Conservation (phyloP, 768 basidiomycete genomes). For the Mycena pura region DNA sequence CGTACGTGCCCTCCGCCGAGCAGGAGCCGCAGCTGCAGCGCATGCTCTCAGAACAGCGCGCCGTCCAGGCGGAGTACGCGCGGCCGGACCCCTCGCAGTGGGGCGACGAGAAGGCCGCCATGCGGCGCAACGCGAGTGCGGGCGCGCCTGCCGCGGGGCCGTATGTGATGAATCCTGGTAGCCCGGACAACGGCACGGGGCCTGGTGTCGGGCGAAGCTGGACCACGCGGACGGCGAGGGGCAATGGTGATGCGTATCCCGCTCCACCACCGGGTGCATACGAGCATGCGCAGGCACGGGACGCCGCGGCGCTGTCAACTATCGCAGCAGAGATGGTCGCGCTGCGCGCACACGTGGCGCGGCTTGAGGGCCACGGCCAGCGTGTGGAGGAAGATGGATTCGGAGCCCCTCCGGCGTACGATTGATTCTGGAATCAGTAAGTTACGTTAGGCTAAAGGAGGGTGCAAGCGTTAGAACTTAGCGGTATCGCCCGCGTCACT, state of each 20-base stretch:
- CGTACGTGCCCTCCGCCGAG: not conserved
- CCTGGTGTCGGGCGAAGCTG: too few relatives aligned
- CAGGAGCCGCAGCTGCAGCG: not conserved
- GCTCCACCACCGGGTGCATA: too few relatives aligned
- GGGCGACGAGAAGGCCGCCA: not conserved
- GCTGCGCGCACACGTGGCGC: conserved; percentile 24
- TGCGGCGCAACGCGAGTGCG: too few relatives aligned
- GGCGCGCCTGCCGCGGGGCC: too few relatives aligned
- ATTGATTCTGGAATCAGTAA: not conserved
- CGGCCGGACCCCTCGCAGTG: not conserved
- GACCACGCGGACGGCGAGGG: too few relatives aligned
- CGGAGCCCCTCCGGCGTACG: conserved; percentile 22
- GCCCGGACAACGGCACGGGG: not conserved
- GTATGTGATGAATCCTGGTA: not conserved
- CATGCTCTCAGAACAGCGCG: conserved; percentile 19
- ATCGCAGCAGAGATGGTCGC: conserved; percentile 26
- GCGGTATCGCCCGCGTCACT: too few relatives aligned
- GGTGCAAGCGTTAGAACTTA: too few relatives aligned
- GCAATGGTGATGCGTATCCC: too few relatives aligned
- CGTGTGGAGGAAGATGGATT: too few relatives aligned
- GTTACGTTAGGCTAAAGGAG: too few relatives aligned
- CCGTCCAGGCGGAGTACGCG: conserved; percentile 19
- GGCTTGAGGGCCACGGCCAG: conserved; percentile 19
- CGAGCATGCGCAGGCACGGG: not conserved
- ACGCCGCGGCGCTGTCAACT: conserved; percentile 4